Evolutionary conservation across 805 yeast genomes (phyloP), one percentile per base, ranked within the genome.

Genomic region (Henningerozyma blattae): DNA sequence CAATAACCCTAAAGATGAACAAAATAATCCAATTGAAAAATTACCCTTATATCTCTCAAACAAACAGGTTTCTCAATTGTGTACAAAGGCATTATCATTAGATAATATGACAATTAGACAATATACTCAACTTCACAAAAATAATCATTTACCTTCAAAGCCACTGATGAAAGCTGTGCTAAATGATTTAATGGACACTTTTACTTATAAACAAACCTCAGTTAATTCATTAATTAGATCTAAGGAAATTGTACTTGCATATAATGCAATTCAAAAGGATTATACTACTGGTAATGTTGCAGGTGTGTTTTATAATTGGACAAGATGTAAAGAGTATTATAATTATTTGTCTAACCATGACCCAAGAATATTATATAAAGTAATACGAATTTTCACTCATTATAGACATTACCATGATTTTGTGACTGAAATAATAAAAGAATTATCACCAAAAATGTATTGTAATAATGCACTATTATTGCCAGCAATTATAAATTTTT

Each of bases 401-500:
- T 41, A 49, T 33, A 46, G 36, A 24, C 41, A 44, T n/a, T 50
- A 50, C 34, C 40, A 47, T 25, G 12, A 18, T 8, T 16, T 42
- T 4, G 48, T 46, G 18, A 32, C 27, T 19, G 47, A 49, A 15
- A 30, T 52, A 4, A 10, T 51, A 15, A 16, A 33, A 6, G 26
- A 34, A 12, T 22, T 53, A 14, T 28, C 46, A 1, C 50, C 55
- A 4, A 19, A 37, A 6, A 36, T 31, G 14, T 50, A 48, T 33
- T 45, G 52, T 28, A 52, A 52, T 31, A 43, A 47, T 30, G 45
- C 54, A 1, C 35, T 50, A 8, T 29, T 53, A 12, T 28, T 53
- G 14, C 56, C 55, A 5, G 30, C 40, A 5, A 30, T 53, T 2
- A 43, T 53, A 7, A 38, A 40, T 17, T 52, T 41, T 34, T 40